These are phyloP conservation scores for Solanum virginianum DNA, from an alignment of 257 asterid genomes.

Conservation along the genomic window DNA sequence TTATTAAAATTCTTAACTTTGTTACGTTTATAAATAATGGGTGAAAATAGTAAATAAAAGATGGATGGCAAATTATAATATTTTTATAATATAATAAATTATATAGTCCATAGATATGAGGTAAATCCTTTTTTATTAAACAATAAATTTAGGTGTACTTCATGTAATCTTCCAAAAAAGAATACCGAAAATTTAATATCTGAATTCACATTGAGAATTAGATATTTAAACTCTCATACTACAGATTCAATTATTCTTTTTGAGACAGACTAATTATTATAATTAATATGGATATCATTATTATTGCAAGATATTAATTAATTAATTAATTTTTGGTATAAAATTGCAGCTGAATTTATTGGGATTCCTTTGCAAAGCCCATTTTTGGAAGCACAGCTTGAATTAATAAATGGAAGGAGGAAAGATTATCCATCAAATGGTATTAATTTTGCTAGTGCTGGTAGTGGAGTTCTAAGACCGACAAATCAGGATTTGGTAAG, in stretches of 20 bases:
- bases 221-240: background rate
- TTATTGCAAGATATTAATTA: background rate
- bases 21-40: background rate
- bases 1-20: background rate
- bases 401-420: slow-evolving; percentile 24
- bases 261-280: background rate
- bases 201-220: background rate
- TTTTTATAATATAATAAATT: too few relatives aligned
- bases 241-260: background rate
- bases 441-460: slow-evolving; percentile 80
- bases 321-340: background rate
- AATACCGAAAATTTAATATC: background rate
- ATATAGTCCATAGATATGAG: background rate
- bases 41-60: background rate
- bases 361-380: slow-evolving; percentile 58
- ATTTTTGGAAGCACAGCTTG: slow-evolving; percentile 30
- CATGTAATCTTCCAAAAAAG: background rate
- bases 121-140: too few relatives aligned
- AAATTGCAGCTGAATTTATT: slow-evolving; percentile 40
- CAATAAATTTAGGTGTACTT: background rate
- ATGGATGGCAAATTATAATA: too few relatives aligned
- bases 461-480: slow-evolving; percentile 53
- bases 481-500: slow-evolving; percentile 53
- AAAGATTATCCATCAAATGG: slow-evolving; percentile 51
- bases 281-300: background rate